These are phyloP conservation scores for Yamadazyma buinensis DNA, from an alignment of 1,139 yeast genomes.

Conservation along the genomic window DNA sequence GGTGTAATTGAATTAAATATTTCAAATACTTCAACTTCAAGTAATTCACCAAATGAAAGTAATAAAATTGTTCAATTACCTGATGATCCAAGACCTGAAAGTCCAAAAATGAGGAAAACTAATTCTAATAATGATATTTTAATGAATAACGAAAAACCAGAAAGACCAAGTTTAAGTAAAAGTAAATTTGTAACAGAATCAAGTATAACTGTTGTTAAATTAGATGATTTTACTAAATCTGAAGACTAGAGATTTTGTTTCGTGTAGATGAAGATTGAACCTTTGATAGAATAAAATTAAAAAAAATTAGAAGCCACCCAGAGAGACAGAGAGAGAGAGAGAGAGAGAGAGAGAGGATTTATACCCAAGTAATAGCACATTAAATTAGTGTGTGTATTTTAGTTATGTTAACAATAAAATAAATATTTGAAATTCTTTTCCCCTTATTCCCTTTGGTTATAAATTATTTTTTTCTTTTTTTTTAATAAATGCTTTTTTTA, in stretches of 20 bases:
- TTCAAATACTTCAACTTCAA: conserved; percentile 7
- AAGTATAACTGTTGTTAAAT: conserved; percentile 6
- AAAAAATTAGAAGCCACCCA: neutral
- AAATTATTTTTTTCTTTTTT: too few relatives aligned
- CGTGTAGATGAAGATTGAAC: neutral
- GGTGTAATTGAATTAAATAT: conserved; percentile 24
- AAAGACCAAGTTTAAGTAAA: conserved; percentile 30
- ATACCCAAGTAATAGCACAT: too few relatives aligned
- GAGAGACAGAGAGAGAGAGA: neutral
- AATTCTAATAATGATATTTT: conserved; percentile 26
- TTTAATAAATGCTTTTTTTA: too few relatives aligned
- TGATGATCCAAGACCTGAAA: conserved; percentile 11
- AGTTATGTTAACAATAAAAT: neutral
- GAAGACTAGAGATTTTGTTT: too few relatives aligned
- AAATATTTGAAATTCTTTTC: too few relatives aligned
- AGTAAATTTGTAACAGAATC: conserved; percentile 38
- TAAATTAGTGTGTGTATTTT: conserved; percentile 3
- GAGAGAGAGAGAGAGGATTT: neutral
- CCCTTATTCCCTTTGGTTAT: too few relatives aligned
- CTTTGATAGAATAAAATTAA: neutral
- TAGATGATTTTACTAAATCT: conserved; percentile 1
- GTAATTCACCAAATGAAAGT: conserved; percentile 12
- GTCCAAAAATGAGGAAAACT: conserved; percentile 23
- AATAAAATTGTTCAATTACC: conserved; percentile 9
- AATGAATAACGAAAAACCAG: conserved; percentile 4